phyloP scores from a whole-genome alignment of 352 stramenopile genomes.

The Chrysophaeum taylorii region DNA sequence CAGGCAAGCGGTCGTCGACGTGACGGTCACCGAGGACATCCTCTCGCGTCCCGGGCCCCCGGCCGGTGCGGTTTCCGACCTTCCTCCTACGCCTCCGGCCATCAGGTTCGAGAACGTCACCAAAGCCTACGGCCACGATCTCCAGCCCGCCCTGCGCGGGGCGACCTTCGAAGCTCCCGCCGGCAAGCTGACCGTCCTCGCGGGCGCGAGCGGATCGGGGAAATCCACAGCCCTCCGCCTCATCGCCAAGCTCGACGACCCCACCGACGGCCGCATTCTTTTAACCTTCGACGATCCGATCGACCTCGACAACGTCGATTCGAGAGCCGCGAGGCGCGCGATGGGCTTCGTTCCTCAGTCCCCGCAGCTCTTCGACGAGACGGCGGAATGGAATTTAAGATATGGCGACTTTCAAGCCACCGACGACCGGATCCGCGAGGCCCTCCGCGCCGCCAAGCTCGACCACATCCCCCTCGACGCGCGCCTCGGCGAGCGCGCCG shows the following conservation, averaged over 20 bases:
- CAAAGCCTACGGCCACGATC: background rate
- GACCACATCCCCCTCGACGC: slow-evolving; percentile 16
- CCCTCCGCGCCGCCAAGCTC: background rate
- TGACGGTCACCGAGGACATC: background rate
- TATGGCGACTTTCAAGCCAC: slow-evolving; percentile 34
- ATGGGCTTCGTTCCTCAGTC: slow-evolving; percentile 34
- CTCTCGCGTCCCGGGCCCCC: background rate
- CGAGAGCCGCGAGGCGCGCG: background rate
- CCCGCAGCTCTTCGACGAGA: slow-evolving; percentile 57
- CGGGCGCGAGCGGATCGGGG: background rate
- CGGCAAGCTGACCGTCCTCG: background rate
- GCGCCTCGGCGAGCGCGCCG: slow-evolving; percentile 41
- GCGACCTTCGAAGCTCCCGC: background rate
- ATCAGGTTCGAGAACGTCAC: background rate
- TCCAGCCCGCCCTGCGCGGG: background rate
- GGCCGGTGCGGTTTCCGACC: background rate
- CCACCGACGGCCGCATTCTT: slow-evolving; percentile 43
- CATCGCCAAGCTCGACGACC: slow-evolving; percentile 63
- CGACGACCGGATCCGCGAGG: slow-evolving; percentile 19
- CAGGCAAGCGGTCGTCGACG: background rate
- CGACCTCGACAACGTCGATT: slow-evolving; percentile 43
- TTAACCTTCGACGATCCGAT: slow-evolving; percentile 33
- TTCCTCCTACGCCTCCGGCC: background rate
- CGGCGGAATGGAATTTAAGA: slow-evolving; percentile 53
- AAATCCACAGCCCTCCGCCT: slow-evolving; percentile 65